Evolutionary conservation across 1,284 basidiomycete species (phyloP).

Genomic region (Papiliotrema nemorosa): DNA sequence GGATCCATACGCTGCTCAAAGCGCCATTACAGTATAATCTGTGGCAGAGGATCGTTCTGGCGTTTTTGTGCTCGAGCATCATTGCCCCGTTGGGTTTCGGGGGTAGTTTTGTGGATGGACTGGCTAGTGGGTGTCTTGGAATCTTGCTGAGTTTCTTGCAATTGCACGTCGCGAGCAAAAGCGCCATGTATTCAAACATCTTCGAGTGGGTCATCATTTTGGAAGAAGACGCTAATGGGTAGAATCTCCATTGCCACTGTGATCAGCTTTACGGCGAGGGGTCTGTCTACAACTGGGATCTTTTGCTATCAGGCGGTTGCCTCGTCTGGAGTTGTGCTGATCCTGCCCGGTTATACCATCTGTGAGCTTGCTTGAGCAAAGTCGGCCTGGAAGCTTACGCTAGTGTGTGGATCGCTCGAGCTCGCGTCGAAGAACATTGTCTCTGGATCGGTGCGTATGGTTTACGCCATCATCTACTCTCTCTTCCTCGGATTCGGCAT

Average conservation of each 20-base stretch:
- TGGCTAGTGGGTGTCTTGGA: slow-evolving; percentile 69
- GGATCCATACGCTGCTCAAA: slow-evolving; percentile 60
- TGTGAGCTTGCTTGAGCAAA: slow-evolving; percentile 52
- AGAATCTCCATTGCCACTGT: slow-evolving; percentile 79
- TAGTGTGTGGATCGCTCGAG: slow-evolving; percentile 76
- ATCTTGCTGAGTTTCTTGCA: slow-evolving; percentile 70
- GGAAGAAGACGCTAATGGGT: slow-evolving; percentile 19
- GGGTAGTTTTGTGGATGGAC: slow-evolving; percentile 75
- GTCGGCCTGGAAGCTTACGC: slow-evolving; percentile 7
- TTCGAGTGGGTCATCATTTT: slow-evolving; percentile 64
- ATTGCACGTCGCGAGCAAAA: slow-evolving; percentile 69
- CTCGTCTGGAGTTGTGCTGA: slow-evolving; percentile 62
- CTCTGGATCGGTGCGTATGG: slow-evolving; percentile 83
- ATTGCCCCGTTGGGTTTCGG: slow-evolving; percentile 78
- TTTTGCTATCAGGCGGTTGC: slow-evolving; percentile 83
- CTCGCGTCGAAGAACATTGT: slow-evolving; percentile 84
- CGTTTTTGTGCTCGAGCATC: slow-evolving; percentile 68
- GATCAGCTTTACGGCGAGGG: slow-evolving; percentile 73
- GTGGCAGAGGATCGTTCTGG: slow-evolving; percentile 62
- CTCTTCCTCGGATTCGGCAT: slow-evolving; percentile 84
- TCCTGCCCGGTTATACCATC: slow-evolving; percentile 64
- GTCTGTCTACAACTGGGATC: slow-evolving; percentile 65
- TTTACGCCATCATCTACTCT: slow-evolving; percentile 82
- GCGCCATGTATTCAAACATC: slow-evolving; percentile 78
- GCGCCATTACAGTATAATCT: slow-evolving; percentile 63